Percentiles rank a stretch among this genome's conserved stretches.
phyloP scores from a whole-genome alignment of 371 early-diverging fungal genomes.

The Mortierella polycephala region DNA sequence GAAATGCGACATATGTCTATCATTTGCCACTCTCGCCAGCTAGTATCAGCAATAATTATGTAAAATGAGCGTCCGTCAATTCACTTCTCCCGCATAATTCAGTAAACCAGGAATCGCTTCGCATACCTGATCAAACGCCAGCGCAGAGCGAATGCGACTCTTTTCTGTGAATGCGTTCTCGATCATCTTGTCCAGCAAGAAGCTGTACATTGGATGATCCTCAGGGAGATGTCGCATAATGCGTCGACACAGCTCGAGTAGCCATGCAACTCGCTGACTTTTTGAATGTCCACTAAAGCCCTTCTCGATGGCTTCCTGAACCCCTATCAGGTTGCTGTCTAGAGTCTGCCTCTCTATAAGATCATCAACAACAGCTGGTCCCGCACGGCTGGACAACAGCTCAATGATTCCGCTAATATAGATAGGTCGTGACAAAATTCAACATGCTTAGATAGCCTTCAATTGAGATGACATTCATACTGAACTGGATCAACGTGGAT shows the following conservation, averaged over 20 bases:
- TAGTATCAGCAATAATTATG: constrained; percentile 5
- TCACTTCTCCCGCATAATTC: too few relatives aligned
- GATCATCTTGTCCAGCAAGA: constrained; percentile 19
- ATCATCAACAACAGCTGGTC: constrained; percentile 9
- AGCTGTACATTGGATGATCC: constrained; percentile 25
- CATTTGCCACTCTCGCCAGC: constrained; percentile 17
- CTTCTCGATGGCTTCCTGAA: constrained; percentile 20
- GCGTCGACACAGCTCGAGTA: constrained; percentile 21
- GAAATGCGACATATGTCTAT: constrained; percentile 18
- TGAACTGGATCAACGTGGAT: too few relatives aligned
- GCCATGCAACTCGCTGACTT: background rate
- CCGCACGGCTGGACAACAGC: constrained; percentile 10
- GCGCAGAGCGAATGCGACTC: background rate
- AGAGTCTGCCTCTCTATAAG: constrained; percentile 16
- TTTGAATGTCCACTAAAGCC: constrained; percentile 1
- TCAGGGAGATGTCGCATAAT: constrained; percentile 42
- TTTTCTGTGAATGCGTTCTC: constrained; percentile 26
- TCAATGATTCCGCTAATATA: constrained; percentile 21
- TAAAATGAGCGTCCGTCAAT: background rate
- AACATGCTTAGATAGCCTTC: too few relatives aligned
- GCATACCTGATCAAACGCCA: constrained; percentile 24
- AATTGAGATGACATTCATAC: background rate
- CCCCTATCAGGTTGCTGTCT: constrained; percentile 16
- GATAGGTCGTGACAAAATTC: background rate
- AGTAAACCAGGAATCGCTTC: too few relatives aligned